Percentiles rank a stretch among this genome's conserved stretches.
Conservation (phyloP, 257 asterid species). For the Przewalskia tangutica region DNA sequence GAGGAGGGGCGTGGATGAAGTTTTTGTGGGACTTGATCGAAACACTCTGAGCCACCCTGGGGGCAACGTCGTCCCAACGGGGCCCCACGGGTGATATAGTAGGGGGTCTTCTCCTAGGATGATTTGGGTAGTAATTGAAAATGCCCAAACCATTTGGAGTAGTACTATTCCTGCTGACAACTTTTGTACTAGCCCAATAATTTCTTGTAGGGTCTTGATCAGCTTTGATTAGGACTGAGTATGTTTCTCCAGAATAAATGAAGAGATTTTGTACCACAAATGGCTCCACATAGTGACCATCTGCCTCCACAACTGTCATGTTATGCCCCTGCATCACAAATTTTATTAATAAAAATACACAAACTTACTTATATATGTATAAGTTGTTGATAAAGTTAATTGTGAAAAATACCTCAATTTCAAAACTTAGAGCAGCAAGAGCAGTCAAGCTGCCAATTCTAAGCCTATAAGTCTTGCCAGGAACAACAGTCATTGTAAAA, state of each 20-base stretch:
- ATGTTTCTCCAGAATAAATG: slow-evolving; percentile 82
- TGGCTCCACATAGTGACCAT: slow-evolving; percentile 83
- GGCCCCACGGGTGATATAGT: slow-evolving; percentile 54
- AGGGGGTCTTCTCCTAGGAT: slow-evolving; percentile 44
- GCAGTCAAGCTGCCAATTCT: slow-evolving; percentile 83
- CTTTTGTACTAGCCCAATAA: slow-evolving; percentile 54
- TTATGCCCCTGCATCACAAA: slow-evolving; percentile 42
- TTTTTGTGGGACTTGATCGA: slow-evolving; percentile 41
- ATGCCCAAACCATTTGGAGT: slow-evolving; percentile 63
- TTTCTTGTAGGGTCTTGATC: slow-evolving; percentile 65
- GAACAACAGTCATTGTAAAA: slow-evolving; percentile 46
- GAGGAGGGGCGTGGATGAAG: slow-evolving; percentile 53
- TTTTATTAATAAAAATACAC: background rate
- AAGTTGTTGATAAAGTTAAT: background rate
- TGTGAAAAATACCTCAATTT: slow-evolving; percentile 42
- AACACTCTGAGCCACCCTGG: slow-evolving; percentile 41
- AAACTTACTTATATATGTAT: background rate
- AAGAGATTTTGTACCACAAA: slow-evolving; percentile 61
- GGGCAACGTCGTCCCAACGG: slow-evolving; percentile 37
- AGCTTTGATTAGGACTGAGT: slow-evolving; percentile 62
- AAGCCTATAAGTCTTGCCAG: slow-evolving; percentile 68
- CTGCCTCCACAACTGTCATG: slow-evolving; percentile 87
- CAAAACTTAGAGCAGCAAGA: slow-evolving; percentile 72
- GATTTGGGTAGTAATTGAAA: slow-evolving; percentile 67
- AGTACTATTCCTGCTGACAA: slow-evolving; percentile 43